phyloP scores from a whole-genome alignment of 192 early-diverging fungal genomes.

The Pilaira anomala region DNA sequence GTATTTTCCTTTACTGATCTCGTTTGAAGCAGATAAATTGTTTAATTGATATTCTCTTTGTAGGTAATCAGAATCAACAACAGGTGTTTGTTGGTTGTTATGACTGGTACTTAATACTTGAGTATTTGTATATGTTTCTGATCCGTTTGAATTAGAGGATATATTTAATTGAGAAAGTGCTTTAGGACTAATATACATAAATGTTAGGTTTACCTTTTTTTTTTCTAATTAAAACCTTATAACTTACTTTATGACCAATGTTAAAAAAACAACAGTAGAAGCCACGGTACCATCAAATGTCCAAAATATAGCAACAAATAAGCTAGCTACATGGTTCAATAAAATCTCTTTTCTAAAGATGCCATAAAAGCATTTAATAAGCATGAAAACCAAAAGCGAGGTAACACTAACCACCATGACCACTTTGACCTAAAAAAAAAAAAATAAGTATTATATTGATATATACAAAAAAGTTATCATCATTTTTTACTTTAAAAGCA shows the following conservation, averaged over 20 bases:
- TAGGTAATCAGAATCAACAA: no score
- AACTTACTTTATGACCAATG: conserved; percentile 5
- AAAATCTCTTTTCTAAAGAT: conserved; percentile 1
- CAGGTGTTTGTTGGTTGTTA: no score
- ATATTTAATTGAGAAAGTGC: conserved; percentile 1
- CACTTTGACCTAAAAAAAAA: conserved; percentile 17
- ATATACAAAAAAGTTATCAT: conserved; percentile 6
- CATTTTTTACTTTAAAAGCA: conserved; percentile 17
- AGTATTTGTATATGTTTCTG: no score
- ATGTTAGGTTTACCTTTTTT: background rate
- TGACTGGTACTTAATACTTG: no score
- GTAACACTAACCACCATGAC: conserved; percentile 4
- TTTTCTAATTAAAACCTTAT: background rate
- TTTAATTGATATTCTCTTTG: no score
- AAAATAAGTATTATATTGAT: background rate
- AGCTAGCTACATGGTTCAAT: background rate
- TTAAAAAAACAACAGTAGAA: conserved; percentile 3
- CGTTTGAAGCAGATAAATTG: no score
- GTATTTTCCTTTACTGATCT: no score
- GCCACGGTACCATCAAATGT: conserved; percentile 8
- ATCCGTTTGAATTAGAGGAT: background rate
- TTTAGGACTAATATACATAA: conserved; percentile 4
- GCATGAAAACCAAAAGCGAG: conserved; percentile 6
- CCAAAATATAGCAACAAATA: background rate
- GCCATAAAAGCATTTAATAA: conserved; percentile 14